Evolutionary conservation across 345 rosid species (phyloP).

Genomic region (Dipteronia sinensis): DNA sequence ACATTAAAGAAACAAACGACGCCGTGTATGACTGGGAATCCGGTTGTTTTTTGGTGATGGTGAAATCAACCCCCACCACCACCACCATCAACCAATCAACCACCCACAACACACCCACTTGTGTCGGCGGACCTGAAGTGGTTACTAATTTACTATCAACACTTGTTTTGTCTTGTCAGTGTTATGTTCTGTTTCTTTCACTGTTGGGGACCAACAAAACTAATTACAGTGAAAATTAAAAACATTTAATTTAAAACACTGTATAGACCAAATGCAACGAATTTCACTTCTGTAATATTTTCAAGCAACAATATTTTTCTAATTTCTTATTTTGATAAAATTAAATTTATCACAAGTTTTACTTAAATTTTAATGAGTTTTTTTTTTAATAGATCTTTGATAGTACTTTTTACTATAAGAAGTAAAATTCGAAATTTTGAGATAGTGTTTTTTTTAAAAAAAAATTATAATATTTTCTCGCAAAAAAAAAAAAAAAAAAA

Average conservation of each 20-base stretch:
- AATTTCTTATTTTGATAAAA: not conserved
- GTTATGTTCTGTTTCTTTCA: not conserved
- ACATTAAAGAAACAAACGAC: not conserved
- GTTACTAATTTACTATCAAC: not conserved
- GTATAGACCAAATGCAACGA: not conserved
- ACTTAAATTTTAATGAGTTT: not conserved
- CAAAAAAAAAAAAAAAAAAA: not conserved
- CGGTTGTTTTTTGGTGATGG: not conserved
- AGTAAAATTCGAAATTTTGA: too few species aligned
- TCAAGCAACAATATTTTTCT: not conserved
- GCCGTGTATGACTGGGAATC: constrained; percentile 20
- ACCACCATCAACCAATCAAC: not conserved
- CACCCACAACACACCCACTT: constrained; percentile 1
- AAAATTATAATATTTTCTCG: too few species aligned
- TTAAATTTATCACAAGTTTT: too few species aligned
- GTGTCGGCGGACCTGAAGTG: constrained; percentile 10
- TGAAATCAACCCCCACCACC: not conserved
- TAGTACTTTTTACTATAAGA: too few species aligned
- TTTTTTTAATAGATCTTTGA: too few species aligned
- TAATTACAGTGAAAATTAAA: not conserved
- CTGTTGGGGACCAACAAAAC: constrained; percentile 16
- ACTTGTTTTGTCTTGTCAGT: not conserved
- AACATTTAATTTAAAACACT: not conserved
- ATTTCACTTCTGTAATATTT: not conserved
- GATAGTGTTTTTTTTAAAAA: too few species aligned